Base-by-base conservation (phyloP, 2,329 filamentous ascomycete species). In the Knufia fluminis region DNA sequence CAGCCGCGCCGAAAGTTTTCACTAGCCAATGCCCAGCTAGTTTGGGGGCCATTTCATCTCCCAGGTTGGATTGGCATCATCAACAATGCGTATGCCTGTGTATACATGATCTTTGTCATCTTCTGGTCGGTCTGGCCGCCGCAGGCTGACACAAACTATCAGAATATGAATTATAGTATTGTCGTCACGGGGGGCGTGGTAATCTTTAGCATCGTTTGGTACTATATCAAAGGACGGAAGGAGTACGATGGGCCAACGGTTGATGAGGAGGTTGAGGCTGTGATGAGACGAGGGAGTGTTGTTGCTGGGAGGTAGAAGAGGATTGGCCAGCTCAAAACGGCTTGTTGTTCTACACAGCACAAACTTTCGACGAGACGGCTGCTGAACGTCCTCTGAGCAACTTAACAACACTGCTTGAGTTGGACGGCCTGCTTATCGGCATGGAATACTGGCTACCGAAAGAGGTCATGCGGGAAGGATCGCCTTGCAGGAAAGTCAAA, bases 11-110 rank as follows among this genome's bases (percentile, higher is more conserved):
- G 31, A 22, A 16, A 19, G 12, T 33, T 28, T 24, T 46, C 48
- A 7, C 57, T 62, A 40, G 59, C 55, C 16, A 57, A 62, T 46
- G 62, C 62, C 14, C 58, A 56, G 19, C 61, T 75, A 0, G 60
- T 67, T 6, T 81, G 77, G 77, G 78, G 78, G 0, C 76, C 76
- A 0, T 81, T 76, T 69, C 71, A 69, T 36, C 50, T 80, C 0
- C 72, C 72, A 0, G 75, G 75, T 3, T 57, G 67, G 0, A 58
- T 75, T 1, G 77, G 78, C 0, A 74, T 70, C 4, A 57, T 71
- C 19, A 80, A 79, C 59, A 81, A 80, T 50, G 58, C 66, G 1
- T 74, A 78, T 44, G 71, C 76, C 1, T 76, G 73, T 56, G 44
- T 66, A 2, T 81, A 79, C 57, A 71, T 75, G 59, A 50, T 74